Evolutionary conservation across 2,329 filamentous ascomycete genomes (phyloP), one percentile per base, ranked within the genome.

Genomic region (Thelonectria olida): DNA sequence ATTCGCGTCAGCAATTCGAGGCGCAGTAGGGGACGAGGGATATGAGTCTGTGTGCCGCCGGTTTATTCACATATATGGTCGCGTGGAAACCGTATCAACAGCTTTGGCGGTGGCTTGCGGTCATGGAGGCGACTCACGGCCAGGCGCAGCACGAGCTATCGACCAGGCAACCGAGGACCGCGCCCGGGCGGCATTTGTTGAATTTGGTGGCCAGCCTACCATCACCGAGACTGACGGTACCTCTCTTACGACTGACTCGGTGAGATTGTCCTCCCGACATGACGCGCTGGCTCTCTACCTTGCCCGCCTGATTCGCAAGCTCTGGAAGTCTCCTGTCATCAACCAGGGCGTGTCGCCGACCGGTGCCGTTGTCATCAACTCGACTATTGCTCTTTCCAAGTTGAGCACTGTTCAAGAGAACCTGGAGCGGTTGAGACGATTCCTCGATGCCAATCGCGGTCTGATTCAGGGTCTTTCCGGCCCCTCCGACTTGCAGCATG

Each of bases 391-490:
- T 2, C 77, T 87, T 1, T 67, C 81, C 23, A 97, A 96, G 74
- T 80, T 99, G 12, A 86, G 88, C 61, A 81, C 84, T 12, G 88
- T 97, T 0, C 96, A 98, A 72, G 89, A 92, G 61, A 91, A 93
- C 71, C 80, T 99, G 5, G 90, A 92, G 61, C 86, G 90, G 5
- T 80, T 99, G 31, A 87, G 91, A 47, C 88, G 89, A 13, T 99
- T 99, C 73, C 86, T 99, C 44, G 88, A 92, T 36, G 84, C 87
- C n/a, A 99, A 99, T 78, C 92, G 91, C 66, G 90, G 88, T 52
- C 93, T 96, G 61, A 98, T 99, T 60, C 94, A 97, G 73, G 96
- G 96, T 7, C 82, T 99, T 52, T 92, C 93, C n/a, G 95, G 95
- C 0, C 92, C 96, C 0, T 91, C 96, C 54, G 92, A 95, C 49